phyloP scores from a whole-genome alignment of 1,284 basidiomycete species.

The Anthracocystis setariae region DNA sequence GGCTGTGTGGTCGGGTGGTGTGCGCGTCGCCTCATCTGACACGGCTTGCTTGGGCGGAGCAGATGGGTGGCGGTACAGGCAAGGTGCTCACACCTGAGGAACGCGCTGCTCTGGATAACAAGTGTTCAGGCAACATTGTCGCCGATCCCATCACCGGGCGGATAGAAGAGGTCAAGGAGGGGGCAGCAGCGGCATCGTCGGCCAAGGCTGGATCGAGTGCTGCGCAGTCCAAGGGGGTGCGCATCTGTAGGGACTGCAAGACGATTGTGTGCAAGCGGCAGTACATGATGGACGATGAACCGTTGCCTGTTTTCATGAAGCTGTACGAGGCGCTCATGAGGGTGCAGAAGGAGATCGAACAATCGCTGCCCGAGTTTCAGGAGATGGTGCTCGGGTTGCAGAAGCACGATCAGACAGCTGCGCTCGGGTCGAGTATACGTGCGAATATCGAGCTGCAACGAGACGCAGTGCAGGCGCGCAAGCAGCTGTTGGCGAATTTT shows the following conservation, averaged over 20 bases:
- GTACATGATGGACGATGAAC: constrained; percentile 77
- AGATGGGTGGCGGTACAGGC: constrained; percentile 31
- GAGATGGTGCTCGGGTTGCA: constrained; percentile 74
- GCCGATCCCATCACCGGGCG: constrained; percentile 43
- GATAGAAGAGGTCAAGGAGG: constrained; percentile 48
- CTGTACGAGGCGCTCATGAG: constrained; percentile 74
- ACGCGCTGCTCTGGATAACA: constrained; percentile 22
- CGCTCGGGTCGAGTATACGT: constrained; percentile 56
- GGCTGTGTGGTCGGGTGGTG: constrained; percentile 89
- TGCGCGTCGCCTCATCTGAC: constrained; percentile 83
- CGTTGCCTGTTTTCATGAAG: constrained; percentile 72
- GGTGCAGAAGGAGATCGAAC: constrained; percentile 81
- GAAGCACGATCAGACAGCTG: constrained; percentile 65
- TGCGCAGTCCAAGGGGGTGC: constrained; percentile 47
- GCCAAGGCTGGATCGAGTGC: constrained; percentile 11
- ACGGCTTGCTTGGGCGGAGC: constrained; percentile 33
- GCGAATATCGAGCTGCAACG: constrained; percentile 64
- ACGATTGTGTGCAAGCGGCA: constrained; percentile 81
- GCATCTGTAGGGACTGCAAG: constrained; percentile 84
- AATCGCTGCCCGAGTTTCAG: constrained; percentile 77
- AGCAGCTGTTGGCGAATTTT: constrained; percentile 83
- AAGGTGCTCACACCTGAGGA: constrained; percentile 22
- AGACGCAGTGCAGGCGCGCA: constrained; percentile 78
- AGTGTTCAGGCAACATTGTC: constrained; percentile 55
- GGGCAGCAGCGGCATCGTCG: constrained; percentile 7